Base-by-base conservation (phyloP, 768 basidiomycete genomes). In the Zangia roseola region DNA sequence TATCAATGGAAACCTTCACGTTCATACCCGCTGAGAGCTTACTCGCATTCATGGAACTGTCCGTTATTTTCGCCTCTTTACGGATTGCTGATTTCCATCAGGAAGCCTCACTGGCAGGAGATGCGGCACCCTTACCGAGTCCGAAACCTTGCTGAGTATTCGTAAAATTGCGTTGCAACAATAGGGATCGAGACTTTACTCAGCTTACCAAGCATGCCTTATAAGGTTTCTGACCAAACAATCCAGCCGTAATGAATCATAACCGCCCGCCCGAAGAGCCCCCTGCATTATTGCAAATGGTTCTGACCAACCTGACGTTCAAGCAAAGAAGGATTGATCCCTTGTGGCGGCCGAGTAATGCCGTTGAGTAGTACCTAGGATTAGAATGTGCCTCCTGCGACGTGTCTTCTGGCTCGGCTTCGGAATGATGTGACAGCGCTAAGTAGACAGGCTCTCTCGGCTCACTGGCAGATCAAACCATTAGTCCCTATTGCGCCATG, bases 51-150 rank as follows among this genome's bases (percentile, higher is more conserved):
- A 25, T 39, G 28, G 39, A 52, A 53, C 14, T 23, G 9, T 52
- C 63, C 63, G 65, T 47, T 43, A 24, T 57, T 63, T 59, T 65
- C 58, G 64, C 53, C 26, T 37, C 4, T 35, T 52, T 51, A 42
- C 24, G 38, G 37, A 20, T 35, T 37, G 14, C 23, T 25, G 40
- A 26, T 17, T 48, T 19, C 40, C 40, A 41, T 51, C 38, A 51
- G 50, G 59, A 51, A 54, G 44, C 24, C 39, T 45, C 20, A n/a
- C n/a, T n/a, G n/a, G n/a, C n/a, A 40, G 41, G 41, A 35, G 28
- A 35, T 26, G 31, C 6, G 30, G 31, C n/a, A 9, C 24, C 36
- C 38, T 20, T 31, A 36, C 19, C 49, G 47, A 39, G 43, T 26
- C 28, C 37, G 43, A 37, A 49, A 54, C 35, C 17, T 52, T 52